A percentile compares a stretch with the other conserved stretches of the same genome.
Evolutionary conservation across 192 early-diverging fungal species (phyloP).

Genomic region (Coemansia sp.): DNA sequence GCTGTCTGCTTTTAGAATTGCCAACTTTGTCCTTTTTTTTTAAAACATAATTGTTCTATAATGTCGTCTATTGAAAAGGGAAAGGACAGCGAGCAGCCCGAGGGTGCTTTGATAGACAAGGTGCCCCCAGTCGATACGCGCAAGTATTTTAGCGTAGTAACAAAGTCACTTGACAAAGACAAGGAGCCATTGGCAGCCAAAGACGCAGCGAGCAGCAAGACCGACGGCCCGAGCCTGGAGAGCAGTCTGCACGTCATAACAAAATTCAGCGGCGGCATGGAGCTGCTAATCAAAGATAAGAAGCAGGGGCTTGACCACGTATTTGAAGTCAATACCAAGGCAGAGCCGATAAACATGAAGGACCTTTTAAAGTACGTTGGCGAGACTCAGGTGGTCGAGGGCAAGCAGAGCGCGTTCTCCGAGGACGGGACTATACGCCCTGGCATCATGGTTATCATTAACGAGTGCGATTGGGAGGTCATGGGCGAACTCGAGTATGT

Average conservation of each 20-base stretch:
- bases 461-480: constrained; percentile 95
- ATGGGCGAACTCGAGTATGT: constrained; percentile 83
- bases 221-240: background rate
- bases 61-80: background rate
- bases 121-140: background rate
- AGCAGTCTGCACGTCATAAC: constrained; percentile 6
- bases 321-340: constrained; percentile 14
- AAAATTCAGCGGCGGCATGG: constrained; percentile 82
- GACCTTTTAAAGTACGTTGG: constrained; percentile 73
- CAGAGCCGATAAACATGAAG: constrained; percentile 55
- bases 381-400: constrained; percentile 63
- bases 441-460: constrained; percentile 92
- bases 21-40: background rate
- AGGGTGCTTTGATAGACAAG: background rate
- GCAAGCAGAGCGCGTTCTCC: constrained; percentile 83
- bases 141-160: background rate
- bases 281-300: constrained; percentile 81
- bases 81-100: background rate
- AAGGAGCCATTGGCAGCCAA: background rate
- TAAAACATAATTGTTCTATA: background rate
- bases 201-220: background rate
- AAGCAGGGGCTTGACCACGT: constrained; percentile 53
- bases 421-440: constrained; percentile 82
- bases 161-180: background rate
- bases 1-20: background rate